Percentiles rank a stretch among this genome's conserved stretches.
phyloP scores from a whole-genome alignment of 2,329 filamentous ascomycete genomes.

The Seiridium cupressi region DNA sequence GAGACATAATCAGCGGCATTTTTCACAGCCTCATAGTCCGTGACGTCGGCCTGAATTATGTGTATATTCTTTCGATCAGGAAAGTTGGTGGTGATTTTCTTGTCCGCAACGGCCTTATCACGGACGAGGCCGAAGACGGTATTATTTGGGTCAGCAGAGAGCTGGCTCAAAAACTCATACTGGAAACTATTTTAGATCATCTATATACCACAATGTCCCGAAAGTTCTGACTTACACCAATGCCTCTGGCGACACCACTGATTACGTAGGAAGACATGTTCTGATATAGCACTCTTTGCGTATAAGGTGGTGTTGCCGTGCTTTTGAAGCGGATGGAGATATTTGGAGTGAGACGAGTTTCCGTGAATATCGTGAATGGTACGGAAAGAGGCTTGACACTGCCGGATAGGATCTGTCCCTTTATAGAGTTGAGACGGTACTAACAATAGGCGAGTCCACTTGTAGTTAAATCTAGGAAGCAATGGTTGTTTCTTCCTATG shows the following conservation, averaged over 20 bases:
- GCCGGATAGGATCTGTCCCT: too few species aligned
- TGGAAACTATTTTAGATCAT: slow-evolving; percentile 17
- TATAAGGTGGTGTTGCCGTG: too few species aligned
- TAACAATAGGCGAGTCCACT: too few species aligned
- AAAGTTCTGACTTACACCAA: slow-evolving; percentile 15
- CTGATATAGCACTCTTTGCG: too few species aligned
- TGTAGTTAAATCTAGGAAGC: too few species aligned
- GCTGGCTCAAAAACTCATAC: slow-evolving; percentile 46
- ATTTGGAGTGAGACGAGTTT: too few species aligned
- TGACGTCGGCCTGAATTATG: slow-evolving; percentile 44
- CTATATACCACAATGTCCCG: not conserved
- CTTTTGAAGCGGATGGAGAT: too few species aligned
- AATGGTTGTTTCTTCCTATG: too few species aligned
- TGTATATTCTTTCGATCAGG: slow-evolving; percentile 38
- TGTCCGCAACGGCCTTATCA: slow-evolving; percentile 40
- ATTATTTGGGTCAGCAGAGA: slow-evolving; percentile 41
- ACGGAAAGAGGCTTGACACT: too few species aligned
- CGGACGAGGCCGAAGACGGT: slow-evolving; percentile 46
- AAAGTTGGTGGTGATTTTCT: slow-evolving; percentile 39
- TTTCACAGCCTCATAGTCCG: slow-evolving; percentile 35
- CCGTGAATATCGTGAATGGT: too few species aligned
- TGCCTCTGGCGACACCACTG: slow-evolving; percentile 16
- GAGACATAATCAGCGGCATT: slow-evolving; percentile 23
- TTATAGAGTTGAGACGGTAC: too few species aligned
- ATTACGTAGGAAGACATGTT: slow-evolving; percentile 18